These are phyloP conservation scores for Scheffersomyces insectosa DNA, from an alignment of 1,139 yeast genomes.

Conservation along the genomic window DNA sequence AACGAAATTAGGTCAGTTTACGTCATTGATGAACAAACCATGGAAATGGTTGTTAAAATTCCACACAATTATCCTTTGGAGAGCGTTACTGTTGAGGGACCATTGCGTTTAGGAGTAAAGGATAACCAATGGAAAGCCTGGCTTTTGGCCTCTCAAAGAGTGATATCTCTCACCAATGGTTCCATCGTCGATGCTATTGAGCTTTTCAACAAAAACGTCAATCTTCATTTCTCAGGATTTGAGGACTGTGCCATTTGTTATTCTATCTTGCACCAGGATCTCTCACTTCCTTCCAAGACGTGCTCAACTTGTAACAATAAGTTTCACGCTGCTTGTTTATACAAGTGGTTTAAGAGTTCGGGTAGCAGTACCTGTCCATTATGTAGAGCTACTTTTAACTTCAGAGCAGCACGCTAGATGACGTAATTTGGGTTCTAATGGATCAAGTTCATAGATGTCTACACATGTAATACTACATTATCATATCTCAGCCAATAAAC, in stretches of 20 bases:
- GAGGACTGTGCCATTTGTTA: constrained; percentile 98
- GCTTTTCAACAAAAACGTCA: constrained; percentile 76
- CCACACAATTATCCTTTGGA: constrained; percentile 76
- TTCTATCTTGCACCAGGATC: constrained; percentile 85
- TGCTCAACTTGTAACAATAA: constrained; percentile 91
- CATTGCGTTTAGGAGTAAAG: constrained; percentile 81
- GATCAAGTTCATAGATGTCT: no score
- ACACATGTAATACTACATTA: no score
- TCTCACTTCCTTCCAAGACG: constrained; percentile 82
- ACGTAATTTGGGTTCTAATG: not conserved
- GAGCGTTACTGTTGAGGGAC: constrained; percentile 74
- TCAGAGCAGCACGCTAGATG: constrained; percentile 20
- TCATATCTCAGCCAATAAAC: no score
- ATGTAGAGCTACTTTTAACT: constrained; percentile 78
- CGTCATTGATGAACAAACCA: constrained; percentile 81
- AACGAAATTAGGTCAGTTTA: constrained; percentile 76
- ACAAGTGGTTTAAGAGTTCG: constrained; percentile 96
- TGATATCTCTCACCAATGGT: constrained; percentile 73
- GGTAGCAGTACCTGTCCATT: constrained; percentile 91
- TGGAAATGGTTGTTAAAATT: constrained; percentile 74
- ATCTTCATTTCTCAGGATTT: constrained; percentile 83
- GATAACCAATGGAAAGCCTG: constrained; percentile 96
- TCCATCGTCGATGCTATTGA: constrained; percentile 81
- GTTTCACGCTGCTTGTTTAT: constrained; percentile 95
- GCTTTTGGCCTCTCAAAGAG: constrained; percentile 86